Percentiles rank a stretch among this genome's conserved stretches.
Evolutionary conservation across 441 rosid species (phyloP).

Genomic region (Euphorbia corollata): DNA sequence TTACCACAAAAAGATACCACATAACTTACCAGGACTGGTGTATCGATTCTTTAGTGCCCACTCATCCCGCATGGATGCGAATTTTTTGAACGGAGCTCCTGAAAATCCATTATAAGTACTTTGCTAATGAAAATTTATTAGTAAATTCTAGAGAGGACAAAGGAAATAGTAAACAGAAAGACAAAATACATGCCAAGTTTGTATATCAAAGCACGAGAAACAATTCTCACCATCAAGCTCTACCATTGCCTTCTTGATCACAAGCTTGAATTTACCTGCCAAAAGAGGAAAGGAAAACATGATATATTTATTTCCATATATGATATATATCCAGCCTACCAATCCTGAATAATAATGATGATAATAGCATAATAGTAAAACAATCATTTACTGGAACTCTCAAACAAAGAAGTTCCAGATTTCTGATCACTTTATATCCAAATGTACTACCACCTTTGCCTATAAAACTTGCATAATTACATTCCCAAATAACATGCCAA

Average conservation of each 20-base stretch:
- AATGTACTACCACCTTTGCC: background rate
- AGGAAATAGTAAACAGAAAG: background rate
- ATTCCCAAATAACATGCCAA: background rate
- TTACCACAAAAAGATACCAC: too few relatives aligned
- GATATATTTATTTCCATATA: background rate
- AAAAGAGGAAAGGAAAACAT: background rate
- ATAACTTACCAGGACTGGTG: slow-evolving; percentile 78
- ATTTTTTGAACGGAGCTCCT: slow-evolving; percentile 92
- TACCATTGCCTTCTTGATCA: slow-evolving; percentile 99
- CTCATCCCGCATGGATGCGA: slow-evolving; percentile 60
- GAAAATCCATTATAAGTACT: slow-evolving; percentile 17
- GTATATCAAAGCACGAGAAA: background rate
- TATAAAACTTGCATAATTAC: background rate
- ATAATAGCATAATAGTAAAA: too few relatives aligned
- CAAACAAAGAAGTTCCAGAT: background rate
- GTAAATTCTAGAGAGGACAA: background rate
- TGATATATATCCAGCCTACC: background rate
- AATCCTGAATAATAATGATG: too few relatives aligned
- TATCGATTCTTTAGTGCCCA: slow-evolving; percentile 83
- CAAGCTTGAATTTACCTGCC: slow-evolving; percentile 88
- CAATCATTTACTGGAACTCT: background rate
- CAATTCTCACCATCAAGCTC: slow-evolving; percentile 69
- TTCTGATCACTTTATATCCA: background rate
- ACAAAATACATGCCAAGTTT: background rate
- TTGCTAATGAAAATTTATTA: background rate